Evolutionary conservation across 306 rosid species (phyloP).

Genomic region (Dryas octopetala): DNA sequence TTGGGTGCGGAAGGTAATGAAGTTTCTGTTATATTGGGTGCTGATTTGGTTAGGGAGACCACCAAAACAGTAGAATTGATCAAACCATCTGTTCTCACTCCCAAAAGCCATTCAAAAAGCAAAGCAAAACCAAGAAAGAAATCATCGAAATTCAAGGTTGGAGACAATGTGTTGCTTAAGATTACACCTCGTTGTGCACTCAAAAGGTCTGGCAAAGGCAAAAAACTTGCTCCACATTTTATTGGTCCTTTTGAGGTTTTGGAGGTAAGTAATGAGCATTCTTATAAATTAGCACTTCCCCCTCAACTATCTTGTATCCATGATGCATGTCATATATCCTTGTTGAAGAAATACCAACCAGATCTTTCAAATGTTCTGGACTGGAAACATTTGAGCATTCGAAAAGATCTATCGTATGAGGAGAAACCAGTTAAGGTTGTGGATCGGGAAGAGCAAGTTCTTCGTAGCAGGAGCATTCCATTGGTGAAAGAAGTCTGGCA

Average conservation of each 20-base stretch:
- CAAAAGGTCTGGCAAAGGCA: background rate
- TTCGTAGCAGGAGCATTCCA: background rate
- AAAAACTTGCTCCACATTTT: background rate
- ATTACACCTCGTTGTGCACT: background rate
- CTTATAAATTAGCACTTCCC: background rate
- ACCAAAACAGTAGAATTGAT: background rate
- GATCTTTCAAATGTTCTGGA: background rate
- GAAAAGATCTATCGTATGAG: background rate
- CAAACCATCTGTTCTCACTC: too few relatives aligned
- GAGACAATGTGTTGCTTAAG: conserved; percentile 5
- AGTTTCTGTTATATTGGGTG: background rate
- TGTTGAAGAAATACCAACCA: background rate
- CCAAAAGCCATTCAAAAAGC: background rate
- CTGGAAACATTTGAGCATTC: background rate
- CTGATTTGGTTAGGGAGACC: background rate
- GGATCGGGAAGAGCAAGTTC: background rate
- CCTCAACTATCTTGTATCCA: background rate
- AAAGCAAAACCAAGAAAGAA: background rate
- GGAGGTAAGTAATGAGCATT: too few relatives aligned
- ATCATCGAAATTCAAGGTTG: background rate
- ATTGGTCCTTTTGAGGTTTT: background rate
- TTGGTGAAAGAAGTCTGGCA: background rate
- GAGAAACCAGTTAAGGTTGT: background rate
- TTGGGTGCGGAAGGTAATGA: conserved; percentile 53
- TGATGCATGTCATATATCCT: background rate